Conservation (phyloP, 1,139 yeast genomes). For the Lodderomyces metapsilosis region DNA sequence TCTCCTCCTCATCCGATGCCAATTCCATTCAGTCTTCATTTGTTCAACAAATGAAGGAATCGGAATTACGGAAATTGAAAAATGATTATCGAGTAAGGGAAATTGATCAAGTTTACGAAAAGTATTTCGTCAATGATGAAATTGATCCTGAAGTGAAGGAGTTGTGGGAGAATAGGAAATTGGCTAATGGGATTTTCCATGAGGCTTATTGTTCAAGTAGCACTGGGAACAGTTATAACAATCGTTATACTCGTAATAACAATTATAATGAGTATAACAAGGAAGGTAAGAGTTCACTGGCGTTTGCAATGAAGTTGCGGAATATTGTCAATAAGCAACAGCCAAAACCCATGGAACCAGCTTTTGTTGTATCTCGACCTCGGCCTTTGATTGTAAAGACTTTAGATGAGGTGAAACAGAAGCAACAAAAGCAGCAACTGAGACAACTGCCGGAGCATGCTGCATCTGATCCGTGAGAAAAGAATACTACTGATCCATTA, state of each 20-base stretch:
- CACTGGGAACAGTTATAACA: not conserved
- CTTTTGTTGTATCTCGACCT: slow-evolving; percentile 48
- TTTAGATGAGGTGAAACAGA: slow-evolving; percentile 11
- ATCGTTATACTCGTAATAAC: not conserved
- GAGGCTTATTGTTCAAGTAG: not conserved
- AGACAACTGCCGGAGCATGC: not conserved
- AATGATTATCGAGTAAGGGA: slow-evolving; percentile 50
- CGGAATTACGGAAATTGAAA: slow-evolving; percentile 22
- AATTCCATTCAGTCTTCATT: slow-evolving; percentile 17
- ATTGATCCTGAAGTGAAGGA: slow-evolving; percentile 53
- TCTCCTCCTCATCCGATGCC: too few relatives aligned
- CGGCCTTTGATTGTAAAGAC: slow-evolving; percentile 33
- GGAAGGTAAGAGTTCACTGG: not conserved
- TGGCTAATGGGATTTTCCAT: slow-evolving; percentile 3
- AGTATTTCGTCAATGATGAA: slow-evolving; percentile 36
- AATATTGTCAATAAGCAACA: slow-evolving; percentile 5
- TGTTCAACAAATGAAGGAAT: slow-evolving; percentile 20
- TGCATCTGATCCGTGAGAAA: not conserved
- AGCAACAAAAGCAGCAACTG: not conserved
- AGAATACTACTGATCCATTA: not conserved
- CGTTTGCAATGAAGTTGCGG: not conserved
- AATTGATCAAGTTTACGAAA: slow-evolving; percentile 45
- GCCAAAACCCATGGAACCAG: slow-evolving; percentile 14
- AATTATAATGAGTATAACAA: not conserved
- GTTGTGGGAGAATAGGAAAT: slow-evolving; percentile 47